A percentile compares a stretch with the other conserved stretches of the same genome.
phyloP scores from a whole-genome alignment of 768 basidiomycete genomes.

The Megacollybia marginata region DNA sequence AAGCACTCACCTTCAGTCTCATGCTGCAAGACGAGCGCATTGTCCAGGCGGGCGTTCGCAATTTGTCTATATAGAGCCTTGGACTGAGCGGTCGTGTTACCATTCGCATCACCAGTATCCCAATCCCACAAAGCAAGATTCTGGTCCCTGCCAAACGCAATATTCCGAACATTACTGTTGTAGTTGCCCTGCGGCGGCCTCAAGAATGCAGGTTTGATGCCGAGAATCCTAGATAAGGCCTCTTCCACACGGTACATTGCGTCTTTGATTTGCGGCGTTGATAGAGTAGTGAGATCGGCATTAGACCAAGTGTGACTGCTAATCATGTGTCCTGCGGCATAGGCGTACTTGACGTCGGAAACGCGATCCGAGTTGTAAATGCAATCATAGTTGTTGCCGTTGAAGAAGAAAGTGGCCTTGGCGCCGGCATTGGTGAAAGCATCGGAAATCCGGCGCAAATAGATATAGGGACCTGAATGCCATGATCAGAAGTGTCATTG shows the following conservation, averaged over 20 bases:
- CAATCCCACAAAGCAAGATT: constrained; percentile 3
- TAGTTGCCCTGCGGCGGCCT: constrained; percentile 20
- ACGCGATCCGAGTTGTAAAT: constrained; percentile 14
- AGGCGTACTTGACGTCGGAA: constrained; percentile 12
- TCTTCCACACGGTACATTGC: constrained; percentile 10
- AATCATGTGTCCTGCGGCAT: constrained; percentile 19
- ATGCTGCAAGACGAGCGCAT: background rate
- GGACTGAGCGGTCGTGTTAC: background rate
- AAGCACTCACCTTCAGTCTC: background rate
- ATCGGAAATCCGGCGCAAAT: constrained; percentile 3
- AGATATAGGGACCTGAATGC: background rate
- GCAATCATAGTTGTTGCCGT: constrained; percentile 18
- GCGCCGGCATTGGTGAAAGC: constrained; percentile 3
- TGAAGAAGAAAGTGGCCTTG: constrained; percentile 25
- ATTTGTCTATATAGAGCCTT: background rate
- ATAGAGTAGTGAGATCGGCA: constrained; percentile 12
- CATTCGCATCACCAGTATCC: background rate
- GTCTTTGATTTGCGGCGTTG: constrained; percentile 5
- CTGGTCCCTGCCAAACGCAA: background rate
- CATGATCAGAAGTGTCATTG: too few relatives aligned
- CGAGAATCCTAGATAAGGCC: constrained; percentile 16
- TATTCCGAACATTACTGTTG: constrained; percentile 6
- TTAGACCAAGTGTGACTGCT: constrained; percentile 25
- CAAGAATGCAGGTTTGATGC: constrained; percentile 15
- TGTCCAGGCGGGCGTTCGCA: background rate